phyloP scores from a whole-genome alignment of 1,139 yeast genomes.

The Diutina rugosa region DNA sequence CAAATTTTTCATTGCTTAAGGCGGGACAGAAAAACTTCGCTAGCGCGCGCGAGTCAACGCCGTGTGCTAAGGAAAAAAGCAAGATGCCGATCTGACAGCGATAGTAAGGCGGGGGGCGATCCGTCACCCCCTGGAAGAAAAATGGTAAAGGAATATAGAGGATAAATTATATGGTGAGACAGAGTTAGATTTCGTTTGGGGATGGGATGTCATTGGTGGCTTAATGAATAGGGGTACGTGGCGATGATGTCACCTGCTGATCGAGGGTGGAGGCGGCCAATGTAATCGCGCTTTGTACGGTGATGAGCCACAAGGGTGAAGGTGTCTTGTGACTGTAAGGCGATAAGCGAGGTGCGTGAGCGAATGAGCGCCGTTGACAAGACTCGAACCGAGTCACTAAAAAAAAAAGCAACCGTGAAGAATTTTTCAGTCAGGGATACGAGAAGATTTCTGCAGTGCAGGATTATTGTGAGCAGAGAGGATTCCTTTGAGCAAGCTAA shows the following conservation, averaged over 20 bases:
- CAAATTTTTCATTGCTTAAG: too few relatives aligned
- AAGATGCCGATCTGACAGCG: not conserved
- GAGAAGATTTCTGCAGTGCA: too few relatives aligned
- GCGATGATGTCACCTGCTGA: not conserved
- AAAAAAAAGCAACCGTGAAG: too few relatives aligned
- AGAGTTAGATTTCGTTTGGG: not conserved
- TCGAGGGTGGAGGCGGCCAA: too few relatives aligned
- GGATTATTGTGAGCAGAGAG: too few relatives aligned
- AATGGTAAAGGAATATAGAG: not conserved
- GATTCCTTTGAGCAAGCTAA: too few relatives aligned
- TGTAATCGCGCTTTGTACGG: not conserved
- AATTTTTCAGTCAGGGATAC: too few relatives aligned
- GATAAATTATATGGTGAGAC: too few relatives aligned
- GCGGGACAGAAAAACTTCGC: not conserved
- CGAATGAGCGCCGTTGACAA: not conserved
- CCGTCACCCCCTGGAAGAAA: too few relatives aligned
- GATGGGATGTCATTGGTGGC: too few relatives aligned
- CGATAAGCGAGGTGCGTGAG: not conserved
- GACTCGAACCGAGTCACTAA: not conserved
- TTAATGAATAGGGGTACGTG: not conserved
- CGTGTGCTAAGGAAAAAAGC: not conserved
- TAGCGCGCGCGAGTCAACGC: not conserved
- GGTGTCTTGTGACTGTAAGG: not conserved
- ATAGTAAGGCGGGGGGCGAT: not conserved
- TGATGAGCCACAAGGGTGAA: not conserved